phyloP scores from a whole-genome alignment of 2,329 filamentous ascomycete genomes.

The Phaeoacremonium minimum region DNA sequence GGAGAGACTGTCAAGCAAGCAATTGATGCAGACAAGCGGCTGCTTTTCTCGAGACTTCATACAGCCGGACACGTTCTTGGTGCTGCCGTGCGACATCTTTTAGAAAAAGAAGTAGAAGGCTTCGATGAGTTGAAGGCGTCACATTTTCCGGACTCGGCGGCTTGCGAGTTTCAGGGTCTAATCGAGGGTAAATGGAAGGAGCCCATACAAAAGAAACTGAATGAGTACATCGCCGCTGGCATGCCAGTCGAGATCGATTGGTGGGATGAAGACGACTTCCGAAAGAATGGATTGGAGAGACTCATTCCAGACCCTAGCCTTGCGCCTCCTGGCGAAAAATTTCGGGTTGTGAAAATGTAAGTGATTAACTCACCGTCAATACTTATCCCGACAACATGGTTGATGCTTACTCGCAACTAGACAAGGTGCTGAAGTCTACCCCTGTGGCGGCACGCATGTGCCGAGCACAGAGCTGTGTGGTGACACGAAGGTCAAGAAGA shows the following conservation, averaged over 20 bases:
- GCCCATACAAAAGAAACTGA: slow-evolving; percentile 55
- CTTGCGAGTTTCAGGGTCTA: slow-evolving; percentile 62
- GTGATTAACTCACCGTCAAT: too few relatives aligned
- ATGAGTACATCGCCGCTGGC: slow-evolving; percentile 50
- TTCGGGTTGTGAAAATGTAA: slow-evolving; percentile 66
- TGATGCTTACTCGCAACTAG: too few relatives aligned
- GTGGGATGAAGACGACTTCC: slow-evolving; percentile 53
- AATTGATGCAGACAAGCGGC: slow-evolving; percentile 57
- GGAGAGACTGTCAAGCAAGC: slow-evolving; percentile 46
- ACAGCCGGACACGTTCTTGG: slow-evolving; percentile 72
- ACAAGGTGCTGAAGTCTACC: slow-evolving; percentile 65
- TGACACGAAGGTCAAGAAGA: slow-evolving; percentile 61
- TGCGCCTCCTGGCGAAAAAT: slow-evolving; percentile 46
- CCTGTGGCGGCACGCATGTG: slow-evolving; percentile 74
- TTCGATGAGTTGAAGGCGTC: slow-evolving; percentile 68
- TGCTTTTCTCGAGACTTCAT: slow-evolving; percentile 64
- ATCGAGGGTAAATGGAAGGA: slow-evolving; percentile 62
- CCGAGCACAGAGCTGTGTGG: slow-evolving; percentile 54
- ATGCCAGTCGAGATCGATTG: slow-evolving; percentile 52
- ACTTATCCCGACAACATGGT: too few relatives aligned
- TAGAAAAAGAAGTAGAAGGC: slow-evolving; percentile 42
- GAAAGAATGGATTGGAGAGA: slow-evolving; percentile 45
- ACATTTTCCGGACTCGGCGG: slow-evolving; percentile 64
- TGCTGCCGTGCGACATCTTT: slow-evolving; percentile 57
- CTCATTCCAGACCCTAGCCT: slow-evolving; percentile 46